Evolutionary conservation across 176 grass and related monocot genomes (phyloP).

Genomic region (Puya raimondii): DNA sequence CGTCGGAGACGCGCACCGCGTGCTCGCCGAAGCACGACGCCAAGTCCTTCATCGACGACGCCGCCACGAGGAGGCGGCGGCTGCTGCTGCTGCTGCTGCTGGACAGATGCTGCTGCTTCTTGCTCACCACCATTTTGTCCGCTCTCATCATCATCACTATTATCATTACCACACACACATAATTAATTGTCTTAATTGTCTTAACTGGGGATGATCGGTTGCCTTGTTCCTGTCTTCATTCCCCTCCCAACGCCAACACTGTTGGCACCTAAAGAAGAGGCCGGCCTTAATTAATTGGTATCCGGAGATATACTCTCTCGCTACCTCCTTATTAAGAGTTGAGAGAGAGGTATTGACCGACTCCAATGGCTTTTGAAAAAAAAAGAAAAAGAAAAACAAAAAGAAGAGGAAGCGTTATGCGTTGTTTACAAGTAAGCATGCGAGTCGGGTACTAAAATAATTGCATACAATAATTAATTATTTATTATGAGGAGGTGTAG

Average conservation of each 20-base stretch:
- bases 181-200: neutral
- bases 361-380: too few species aligned
- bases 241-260: neutral
- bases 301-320: neutral
- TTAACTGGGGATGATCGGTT: neutral
- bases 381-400: too few species aligned
- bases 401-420: too few species aligned
- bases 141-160: too few species aligned
- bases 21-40: constrained; percentile 29
- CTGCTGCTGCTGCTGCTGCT: constrained; percentile 6
- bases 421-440: too few species aligned
- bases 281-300: neutral
- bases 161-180: too few species aligned
- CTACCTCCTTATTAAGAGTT: too few species aligned
- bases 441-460: too few species aligned
- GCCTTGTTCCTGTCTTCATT: neutral
- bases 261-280: neutral
- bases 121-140: too few species aligned
- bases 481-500: too few species aligned
- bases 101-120: neutral
- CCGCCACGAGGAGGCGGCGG: neutral
- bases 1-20: constrained; percentile 25
- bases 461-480: too few species aligned
- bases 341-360: too few species aligned
- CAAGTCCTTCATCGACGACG: constrained; percentile 30